Conservation (phyloP, 2,329 filamentous ascomycete species). For the Neocucurbitaria cava region DNA sequence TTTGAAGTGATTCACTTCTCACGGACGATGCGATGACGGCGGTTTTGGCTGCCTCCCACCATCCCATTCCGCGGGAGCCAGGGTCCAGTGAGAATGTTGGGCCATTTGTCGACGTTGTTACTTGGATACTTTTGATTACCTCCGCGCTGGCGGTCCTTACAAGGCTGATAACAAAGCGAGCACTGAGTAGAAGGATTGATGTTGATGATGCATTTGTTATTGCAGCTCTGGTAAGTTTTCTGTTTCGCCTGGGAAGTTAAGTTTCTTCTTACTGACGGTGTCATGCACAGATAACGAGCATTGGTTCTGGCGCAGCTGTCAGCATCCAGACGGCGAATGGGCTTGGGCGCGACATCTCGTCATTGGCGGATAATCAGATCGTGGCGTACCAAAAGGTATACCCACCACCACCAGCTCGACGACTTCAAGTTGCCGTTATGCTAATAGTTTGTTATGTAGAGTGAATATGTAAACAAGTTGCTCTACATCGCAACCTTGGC, state of each 20-base stretch:
- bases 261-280: slow-evolving; percentile 13
- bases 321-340: slow-evolving; percentile 40
- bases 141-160: slow-evolving; percentile 43
- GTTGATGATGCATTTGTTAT: slow-evolving; percentile 46
- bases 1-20: slow-evolving; percentile 15
- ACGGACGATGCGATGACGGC: slow-evolving; percentile 38
- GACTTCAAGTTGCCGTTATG: background rate
- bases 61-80: slow-evolving; percentile 35
- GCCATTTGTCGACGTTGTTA: slow-evolving; percentile 45
- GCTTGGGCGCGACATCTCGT: slow-evolving; percentile 34
- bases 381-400: slow-evolving; percentile 42
- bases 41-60: slow-evolving; percentile 27
- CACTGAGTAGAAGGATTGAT: slow-evolving; percentile 38
- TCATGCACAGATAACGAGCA: slow-evolving; percentile 31
- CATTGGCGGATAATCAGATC: slow-evolving; percentile 25
- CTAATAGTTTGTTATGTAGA: slow-evolving; percentile 18
- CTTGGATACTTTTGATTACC: slow-evolving; percentile 45
- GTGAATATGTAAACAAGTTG: slow-evolving; percentile 45
- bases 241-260: background rate
- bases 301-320: slow-evolving; percentile 43
- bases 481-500: slow-evolving; percentile 44
- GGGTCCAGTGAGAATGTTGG: slow-evolving; percentile 39
- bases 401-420: background rate
- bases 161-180: slow-evolving; percentile 43
- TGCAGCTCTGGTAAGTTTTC: slow-evolving; percentile 37